Evolutionary conservation across 2,329 filamentous ascomycete species (phyloP).

Genomic region (Tothia fuscella): DNA sequence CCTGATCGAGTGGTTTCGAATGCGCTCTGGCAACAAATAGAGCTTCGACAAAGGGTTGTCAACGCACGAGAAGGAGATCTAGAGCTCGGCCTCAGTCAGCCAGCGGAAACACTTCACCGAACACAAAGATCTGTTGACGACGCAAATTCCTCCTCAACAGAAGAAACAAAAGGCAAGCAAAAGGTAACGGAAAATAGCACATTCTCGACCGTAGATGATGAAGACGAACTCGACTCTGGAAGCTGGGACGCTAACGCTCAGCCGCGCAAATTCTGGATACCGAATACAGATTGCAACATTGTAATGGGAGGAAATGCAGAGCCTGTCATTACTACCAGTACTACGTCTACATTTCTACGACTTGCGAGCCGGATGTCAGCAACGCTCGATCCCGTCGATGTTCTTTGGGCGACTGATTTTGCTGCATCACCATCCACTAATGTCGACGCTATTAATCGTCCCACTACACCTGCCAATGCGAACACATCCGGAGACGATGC

Average conservation of each 20-base stretch:
- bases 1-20: slow-evolving; percentile 43
- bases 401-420: slow-evolving; percentile 45
- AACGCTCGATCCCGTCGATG: slow-evolving; percentile 41
- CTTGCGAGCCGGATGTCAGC: slow-evolving; percentile 37
- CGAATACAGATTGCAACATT: slow-evolving; percentile 42
- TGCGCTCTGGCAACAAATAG: slow-evolving; percentile 46
- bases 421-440: slow-evolving; percentile 30
- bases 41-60: slow-evolving; percentile 42
- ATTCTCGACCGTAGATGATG: slow-evolving; percentile 13
- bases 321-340: slow-evolving; percentile 37
- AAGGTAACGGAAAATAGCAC: slow-evolving; percentile 17
- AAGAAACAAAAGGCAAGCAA: slow-evolving; percentile 32
- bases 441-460: not conserved
- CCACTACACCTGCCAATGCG: not conserved
- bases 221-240: slow-evolving; percentile 31
- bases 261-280: slow-evolving; percentile 47
- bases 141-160: slow-evolving; percentile 13
- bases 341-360: slow-evolving; percentile 27
- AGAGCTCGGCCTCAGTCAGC: slow-evolving; percentile 39
- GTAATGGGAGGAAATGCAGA: slow-evolving; percentile 43
- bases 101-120: slow-evolving; percentile 25
- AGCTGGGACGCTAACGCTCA: slow-evolving; percentile 43
- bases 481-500: not conserved
- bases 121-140: slow-evolving; percentile 15
- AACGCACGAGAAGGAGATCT: slow-evolving; percentile 39